Evolutionary conservation across 2,329 filamentous ascomycete species (phyloP).

Genomic region (Xylariaceae sp.): DNA sequence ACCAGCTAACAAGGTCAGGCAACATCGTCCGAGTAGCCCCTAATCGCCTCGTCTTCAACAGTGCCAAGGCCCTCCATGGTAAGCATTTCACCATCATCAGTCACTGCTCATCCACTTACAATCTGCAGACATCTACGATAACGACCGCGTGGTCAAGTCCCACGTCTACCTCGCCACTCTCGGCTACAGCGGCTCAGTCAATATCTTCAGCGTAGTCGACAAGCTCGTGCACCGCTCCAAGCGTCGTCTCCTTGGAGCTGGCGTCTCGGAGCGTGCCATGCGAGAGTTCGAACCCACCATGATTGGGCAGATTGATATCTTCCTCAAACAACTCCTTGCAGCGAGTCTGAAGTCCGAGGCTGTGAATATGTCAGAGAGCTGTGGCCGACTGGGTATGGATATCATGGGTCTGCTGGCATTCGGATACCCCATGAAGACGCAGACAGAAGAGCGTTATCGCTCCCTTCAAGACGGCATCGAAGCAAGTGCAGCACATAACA

Average conservation of each 20-base stretch:
- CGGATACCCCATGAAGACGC: constrained; percentile 19
- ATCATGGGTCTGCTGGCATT: constrained; percentile 21
- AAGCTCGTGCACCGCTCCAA: constrained; percentile 13
- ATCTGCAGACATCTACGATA: constrained; percentile 21
- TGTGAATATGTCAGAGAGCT: constrained; percentile 18
- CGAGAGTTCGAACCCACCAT: constrained; percentile 20
- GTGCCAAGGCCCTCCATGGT: constrained; percentile 17
- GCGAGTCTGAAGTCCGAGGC: constrained; percentile 4
- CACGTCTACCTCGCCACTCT: constrained; percentile 18
- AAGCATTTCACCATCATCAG: background rate
- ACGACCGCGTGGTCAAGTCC: constrained; percentile 19
- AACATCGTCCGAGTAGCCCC: constrained; percentile 15
- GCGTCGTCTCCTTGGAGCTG: constrained; percentile 16
- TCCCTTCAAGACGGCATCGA: constrained; percentile 10
- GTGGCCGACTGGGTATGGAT: constrained; percentile 18
- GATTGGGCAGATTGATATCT: constrained; percentile 18
- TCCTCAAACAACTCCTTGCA: constrained; percentile 13
- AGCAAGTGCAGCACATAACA: constrained; percentile 14
- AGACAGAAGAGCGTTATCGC: constrained; percentile 18
- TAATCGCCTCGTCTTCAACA: constrained; percentile 20
- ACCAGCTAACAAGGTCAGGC: background rate
- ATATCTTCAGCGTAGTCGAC: constrained; percentile 18
- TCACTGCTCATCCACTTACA: constrained; percentile 1
- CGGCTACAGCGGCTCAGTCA: constrained; percentile 11
- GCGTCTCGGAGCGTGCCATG: constrained; percentile 19